Conservation (phyloP, 306 rosid species). For the Quercus parvula region DNA sequence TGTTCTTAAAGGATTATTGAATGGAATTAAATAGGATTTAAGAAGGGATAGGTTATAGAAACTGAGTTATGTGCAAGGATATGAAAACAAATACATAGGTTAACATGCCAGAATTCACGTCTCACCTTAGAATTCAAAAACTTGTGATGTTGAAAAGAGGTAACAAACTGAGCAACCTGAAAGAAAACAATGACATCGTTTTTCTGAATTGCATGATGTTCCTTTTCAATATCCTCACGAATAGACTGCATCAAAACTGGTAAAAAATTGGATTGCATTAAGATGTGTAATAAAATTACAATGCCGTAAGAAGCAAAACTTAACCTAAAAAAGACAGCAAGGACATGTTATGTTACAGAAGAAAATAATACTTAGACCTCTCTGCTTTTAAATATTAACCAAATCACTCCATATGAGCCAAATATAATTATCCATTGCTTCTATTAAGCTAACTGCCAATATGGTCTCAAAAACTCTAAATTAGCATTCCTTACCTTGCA, state of each 20-base stretch:
- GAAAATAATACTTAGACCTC: neutral
- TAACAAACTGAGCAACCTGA: conserved; percentile 83
- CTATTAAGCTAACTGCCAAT: neutral
- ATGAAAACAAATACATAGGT: conserved; percentile 13
- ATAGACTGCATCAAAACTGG: conserved; percentile 82
- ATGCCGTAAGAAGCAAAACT: neutral
- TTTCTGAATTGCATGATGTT: conserved; percentile 69
- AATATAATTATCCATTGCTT: neutral
- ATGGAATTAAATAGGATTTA: too few species aligned
- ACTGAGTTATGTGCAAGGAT: neutral
- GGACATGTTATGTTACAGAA: neutral
- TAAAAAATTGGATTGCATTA: conserved; percentile 20
- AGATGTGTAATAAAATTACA: conserved; percentile 22
- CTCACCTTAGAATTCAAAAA: conserved; percentile 75
- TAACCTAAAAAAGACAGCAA: neutral
- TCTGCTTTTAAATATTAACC: neutral
- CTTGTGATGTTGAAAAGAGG: conserved; percentile 78
- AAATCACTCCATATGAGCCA: neutral
- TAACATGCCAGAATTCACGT: conserved; percentile 13
- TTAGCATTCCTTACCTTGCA: neutral
- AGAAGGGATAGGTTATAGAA: neutral
- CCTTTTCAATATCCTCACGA: conserved; percentile 73
- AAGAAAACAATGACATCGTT: conserved; percentile 71
- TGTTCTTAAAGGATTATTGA: too few species aligned
- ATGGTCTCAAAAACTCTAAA: neutral